Evolutionary conservation across 768 basidiomycete genomes (phyloP), one percentile per base, ranked within the genome.

Genomic region (Trametes punicea): DNA sequence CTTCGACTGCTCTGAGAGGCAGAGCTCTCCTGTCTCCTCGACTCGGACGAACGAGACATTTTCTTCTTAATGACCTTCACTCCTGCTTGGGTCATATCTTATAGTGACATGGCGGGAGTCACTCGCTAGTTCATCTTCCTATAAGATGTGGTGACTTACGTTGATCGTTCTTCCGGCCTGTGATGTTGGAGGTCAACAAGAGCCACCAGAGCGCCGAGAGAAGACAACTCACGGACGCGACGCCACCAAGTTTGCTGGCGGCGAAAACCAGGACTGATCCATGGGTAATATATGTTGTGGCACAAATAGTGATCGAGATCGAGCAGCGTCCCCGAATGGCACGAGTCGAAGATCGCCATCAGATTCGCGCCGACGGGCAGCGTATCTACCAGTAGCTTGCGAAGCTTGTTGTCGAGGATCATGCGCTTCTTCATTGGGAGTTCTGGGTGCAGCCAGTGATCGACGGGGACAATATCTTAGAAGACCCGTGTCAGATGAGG

Each of bases 291-390:
- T 5, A 65, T 46, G 3, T 29, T 41, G 39, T 69, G 66, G 49
- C 67, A 69, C 6, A 62, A 48, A 41, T 65, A 51, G 46, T 69
- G 67, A 2, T 61, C 63, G 44, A 69, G 64, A 38, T 67, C 62
- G 21, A 69, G 59, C 30, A 61, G 29, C 15, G 51, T 54, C 9
- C 56, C 60, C 38, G 60, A 61, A 20, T 61, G 60, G 53, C 56
- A 61, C 34, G 60, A 61, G 45, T 61, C 60, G 45, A 61, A 61
- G 56, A 61, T 61, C 18, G 60, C 60, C 21, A 48, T 61, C 27
- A 69, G 61, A 29, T 49, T 47, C 38, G 57, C 62, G 21, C 59
- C 64, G 25, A 57, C 45, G n/a, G 67, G 66, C 20, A 69, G 59
- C 15, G 56, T 46, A 9, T 63, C 47, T 40, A 59, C 55, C 15